phyloP scores from a whole-genome alignment of 2,329 filamentous ascomycete species.

The Fonsecaea monophora region DNA sequence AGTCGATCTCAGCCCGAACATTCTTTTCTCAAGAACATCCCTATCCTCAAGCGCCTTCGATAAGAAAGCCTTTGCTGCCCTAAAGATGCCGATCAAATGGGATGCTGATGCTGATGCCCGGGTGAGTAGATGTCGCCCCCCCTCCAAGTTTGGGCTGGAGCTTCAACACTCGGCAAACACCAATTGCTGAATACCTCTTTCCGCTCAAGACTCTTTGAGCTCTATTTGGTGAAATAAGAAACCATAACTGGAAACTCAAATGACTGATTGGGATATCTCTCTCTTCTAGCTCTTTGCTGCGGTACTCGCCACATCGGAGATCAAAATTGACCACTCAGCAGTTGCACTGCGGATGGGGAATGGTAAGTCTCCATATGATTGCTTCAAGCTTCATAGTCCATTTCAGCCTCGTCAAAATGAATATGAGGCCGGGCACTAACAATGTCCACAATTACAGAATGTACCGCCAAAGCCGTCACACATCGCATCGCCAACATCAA shows the following conservation, averaged over 20 bases:
- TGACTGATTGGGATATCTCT: neutral
- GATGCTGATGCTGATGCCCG: constrained; percentile 28
- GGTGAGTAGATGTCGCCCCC: constrained; percentile 20
- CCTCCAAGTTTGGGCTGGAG: neutral
- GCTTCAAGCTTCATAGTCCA: neutral
- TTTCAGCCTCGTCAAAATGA: neutral
- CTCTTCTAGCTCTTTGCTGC: constrained; percentile 4
- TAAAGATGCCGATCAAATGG: constrained; percentile 35
- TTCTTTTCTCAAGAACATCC: neutral
- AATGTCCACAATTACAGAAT: constrained; percentile 15
- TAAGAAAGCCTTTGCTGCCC: neutral
- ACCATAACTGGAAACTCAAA: neutral
- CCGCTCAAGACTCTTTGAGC: neutral
- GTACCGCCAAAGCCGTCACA: constrained; percentile 28
- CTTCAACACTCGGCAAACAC: neutral
- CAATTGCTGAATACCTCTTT: neutral
- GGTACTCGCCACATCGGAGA: neutral
- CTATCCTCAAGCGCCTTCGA: neutral
- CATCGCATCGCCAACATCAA: constrained; percentile 21
- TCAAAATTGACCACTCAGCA: neutral
- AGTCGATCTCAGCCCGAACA: neutral
- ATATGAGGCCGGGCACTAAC: neutral
- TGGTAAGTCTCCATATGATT: constrained; percentile 6
- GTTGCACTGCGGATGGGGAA: constrained; percentile 11
- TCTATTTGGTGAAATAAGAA: too few relatives aligned